Base-by-base conservation (phyloP, 805 yeast species). In the Saccharomycopsis sp. region DNA sequence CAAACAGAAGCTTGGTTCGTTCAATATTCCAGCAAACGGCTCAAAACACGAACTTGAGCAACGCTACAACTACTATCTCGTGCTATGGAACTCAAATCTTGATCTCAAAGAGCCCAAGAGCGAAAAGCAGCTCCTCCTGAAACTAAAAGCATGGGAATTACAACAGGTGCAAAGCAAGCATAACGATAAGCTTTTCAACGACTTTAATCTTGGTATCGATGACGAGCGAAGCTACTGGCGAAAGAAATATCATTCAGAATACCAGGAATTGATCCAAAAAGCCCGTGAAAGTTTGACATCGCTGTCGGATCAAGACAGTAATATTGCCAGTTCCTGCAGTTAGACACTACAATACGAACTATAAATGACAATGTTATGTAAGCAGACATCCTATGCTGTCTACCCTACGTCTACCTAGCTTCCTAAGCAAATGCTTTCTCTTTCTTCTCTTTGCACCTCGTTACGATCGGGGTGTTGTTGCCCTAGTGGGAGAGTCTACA, bases 121-220 rank as follows among this genome's bases (percentile, higher is more conserved):
- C 17, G 50, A 53, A 51, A 19, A n/a, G 5, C 51, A 58, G 34
- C 35, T 61, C 2, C 7, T 44, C 1, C 29, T 29, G 2, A 59
- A 58, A 54, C 9, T 61, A 14, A 56, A 47, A 42, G 42, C 52
- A 22, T 61, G 63, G 63, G 63, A 61, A 25, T 17, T 38, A n/a
- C 42, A 56, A 23, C 58, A 58, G 44, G 52, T 20, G 41, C 20
- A 56, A 14, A 35, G 51, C n/a, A 38, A 53, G 34, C 62, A 61
- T 34, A 61, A 61, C 25, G 38, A 54, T 34, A 56, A 34, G 17
- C 34, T 56, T 14, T 38, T n/a, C 20, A 19, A 38, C 9, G 60
- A 59, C 50, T 47, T 59, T 19, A 23, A 17, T 35, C 3, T 20
- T 34, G 22, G 20, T 3, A 20, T 23, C 2, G 53, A 44, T 12